phyloP scores from a whole-genome alignment of 805 yeast genomes.

The Starmerella stigmatis region DNA sequence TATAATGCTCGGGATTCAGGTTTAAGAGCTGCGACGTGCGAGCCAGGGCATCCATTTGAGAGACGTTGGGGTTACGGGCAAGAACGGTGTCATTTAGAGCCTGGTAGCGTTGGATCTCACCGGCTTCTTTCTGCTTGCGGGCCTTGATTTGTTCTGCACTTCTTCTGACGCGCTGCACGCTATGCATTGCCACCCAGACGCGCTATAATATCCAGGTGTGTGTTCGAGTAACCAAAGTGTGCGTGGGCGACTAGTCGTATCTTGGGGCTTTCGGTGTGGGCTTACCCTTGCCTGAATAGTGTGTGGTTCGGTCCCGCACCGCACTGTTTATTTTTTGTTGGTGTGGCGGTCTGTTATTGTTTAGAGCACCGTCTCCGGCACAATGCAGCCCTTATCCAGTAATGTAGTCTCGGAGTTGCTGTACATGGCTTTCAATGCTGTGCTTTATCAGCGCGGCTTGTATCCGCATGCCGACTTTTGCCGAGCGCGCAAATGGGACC shows the following conservation, averaged over 20 bases:
- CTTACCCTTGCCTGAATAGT: background rate
- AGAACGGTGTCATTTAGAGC: constrained; percentile 36
- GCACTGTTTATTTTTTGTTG: too few species aligned
- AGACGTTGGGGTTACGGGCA: constrained; percentile 27
- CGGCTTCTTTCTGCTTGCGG: constrained; percentile 48
- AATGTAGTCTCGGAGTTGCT: constrained; percentile 54
- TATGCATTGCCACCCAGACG: constrained; percentile 40
- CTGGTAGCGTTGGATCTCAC: constrained; percentile 48
- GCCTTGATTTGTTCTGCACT: constrained; percentile 45
- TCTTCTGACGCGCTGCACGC: constrained; percentile 50
- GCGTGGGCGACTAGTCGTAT: background rate
- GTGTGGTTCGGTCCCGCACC: too few species aligned
- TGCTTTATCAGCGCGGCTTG: constrained; percentile 79
- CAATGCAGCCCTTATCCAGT: too few species aligned
- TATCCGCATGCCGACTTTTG: constrained; percentile 81
- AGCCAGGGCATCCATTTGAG: constrained; percentile 36
- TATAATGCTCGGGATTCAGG: constrained; percentile 76
- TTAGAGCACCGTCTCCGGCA: too few species aligned
- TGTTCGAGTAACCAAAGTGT: background rate
- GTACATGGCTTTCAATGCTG: constrained; percentile 67
- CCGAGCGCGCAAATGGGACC: constrained; percentile 66
- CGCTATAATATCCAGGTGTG: too few species aligned
- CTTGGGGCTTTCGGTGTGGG: background rate
- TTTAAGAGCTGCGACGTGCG: constrained; percentile 49
- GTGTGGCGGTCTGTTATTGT: too few species aligned